Conservation (phyloP, 2,329 filamentous ascomycete genomes). For the Colletotrichum godetiae region DNA sequence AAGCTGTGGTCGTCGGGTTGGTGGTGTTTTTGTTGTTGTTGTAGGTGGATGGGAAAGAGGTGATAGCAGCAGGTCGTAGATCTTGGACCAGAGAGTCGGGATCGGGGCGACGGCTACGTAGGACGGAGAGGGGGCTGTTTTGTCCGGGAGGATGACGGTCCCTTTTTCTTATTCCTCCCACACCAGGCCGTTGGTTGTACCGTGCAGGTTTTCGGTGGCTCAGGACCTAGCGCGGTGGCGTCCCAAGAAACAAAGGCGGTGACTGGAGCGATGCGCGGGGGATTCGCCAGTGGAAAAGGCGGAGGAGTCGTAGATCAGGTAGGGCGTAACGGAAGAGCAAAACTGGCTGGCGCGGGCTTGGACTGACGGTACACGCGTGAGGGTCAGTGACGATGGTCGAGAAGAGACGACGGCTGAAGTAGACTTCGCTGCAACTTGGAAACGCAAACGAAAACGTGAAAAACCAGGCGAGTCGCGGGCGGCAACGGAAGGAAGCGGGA, state of each 20-base stretch:
- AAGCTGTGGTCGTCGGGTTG: not conserved
- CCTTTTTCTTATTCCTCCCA: slow-evolving; percentile 35
- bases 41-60: not conserved
- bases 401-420: slow-evolving; percentile 23
- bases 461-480: slow-evolving; percentile 11
- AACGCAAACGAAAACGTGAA: slow-evolving; percentile 29
- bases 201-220: slow-evolving; percentile 35
- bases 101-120: slow-evolving; percentile 19
- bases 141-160: slow-evolving; percentile 29
- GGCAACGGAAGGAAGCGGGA: slow-evolving; percentile 8
- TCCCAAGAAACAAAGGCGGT: slow-evolving; percentile 39
- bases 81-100: slow-evolving; percentile 27
- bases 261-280: slow-evolving; percentile 37
- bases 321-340: slow-evolving; percentile 14
- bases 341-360: slow-evolving; percentile 14
- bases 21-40: slow-evolving; percentile 9
- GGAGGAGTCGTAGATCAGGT: not conserved
- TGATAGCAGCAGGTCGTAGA: slow-evolving; percentile 22
- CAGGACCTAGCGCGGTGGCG: slow-evolving; percentile 37
- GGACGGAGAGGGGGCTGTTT: slow-evolving; percentile 17
- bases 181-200: slow-evolving; percentile 34
- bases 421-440: slow-evolving; percentile 27
- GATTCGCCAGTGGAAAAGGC: slow-evolving; percentile 30
- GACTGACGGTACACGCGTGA: not conserved
- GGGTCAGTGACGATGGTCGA: slow-evolving; percentile 30